Base-by-base conservation (phyloP, 768 basidiomycete species). In the Rhodotorula graminis region DNA sequence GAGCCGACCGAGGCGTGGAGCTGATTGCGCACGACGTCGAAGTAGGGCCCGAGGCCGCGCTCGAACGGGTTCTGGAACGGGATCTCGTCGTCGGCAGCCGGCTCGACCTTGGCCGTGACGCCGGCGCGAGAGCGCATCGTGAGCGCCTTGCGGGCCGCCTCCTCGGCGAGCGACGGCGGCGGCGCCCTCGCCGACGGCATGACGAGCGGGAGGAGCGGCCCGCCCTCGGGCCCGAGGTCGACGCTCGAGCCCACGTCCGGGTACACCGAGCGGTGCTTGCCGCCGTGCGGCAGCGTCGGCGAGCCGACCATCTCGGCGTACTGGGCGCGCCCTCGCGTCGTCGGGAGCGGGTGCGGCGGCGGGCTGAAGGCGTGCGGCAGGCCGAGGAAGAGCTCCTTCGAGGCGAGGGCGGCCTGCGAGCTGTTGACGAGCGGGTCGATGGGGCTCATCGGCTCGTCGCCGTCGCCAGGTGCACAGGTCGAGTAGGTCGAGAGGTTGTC, bases 371-470 rank as follows among this genome's bases (percentile, higher is more conserved):
- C n/a, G 19, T 64, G 40, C 33, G 62, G 67, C 27, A 62, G 44
- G 6, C 56, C 23, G 27, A 63, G 55, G 61, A 70, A 61, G 33
- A 67, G 33, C 50, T 44, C 49, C 18, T 37, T 50, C 0, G 47
- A 59, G 15, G n/a, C 40, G 42, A 31, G n/a, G 2, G 44, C 42
- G 11, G 31, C 33, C 16, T 10, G 7, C 23, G 59, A n/a, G 9
- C 58, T n/a, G n/a, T 33, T 16, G 49, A 67, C 42, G 62, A 64
- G 62, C 16, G 73, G 73, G 29, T 74, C 73, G 65, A 70, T 56
- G 0, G 73, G 73, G n/a, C 65, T 67, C 14, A 15, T 21, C 18
- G 65, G 69, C 31, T 67, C 65, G 10, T 56, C 49, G 44, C 15
- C 1, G 3, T 18, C 25, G 52, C 10, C 27, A 0, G 27, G 19